A percentile compares a stretch with the other conserved stretches of the same genome.
Evolutionary conservation across 441 rosid genomes (phyloP).

Genomic region (Adansonia rubrostipa): DNA sequence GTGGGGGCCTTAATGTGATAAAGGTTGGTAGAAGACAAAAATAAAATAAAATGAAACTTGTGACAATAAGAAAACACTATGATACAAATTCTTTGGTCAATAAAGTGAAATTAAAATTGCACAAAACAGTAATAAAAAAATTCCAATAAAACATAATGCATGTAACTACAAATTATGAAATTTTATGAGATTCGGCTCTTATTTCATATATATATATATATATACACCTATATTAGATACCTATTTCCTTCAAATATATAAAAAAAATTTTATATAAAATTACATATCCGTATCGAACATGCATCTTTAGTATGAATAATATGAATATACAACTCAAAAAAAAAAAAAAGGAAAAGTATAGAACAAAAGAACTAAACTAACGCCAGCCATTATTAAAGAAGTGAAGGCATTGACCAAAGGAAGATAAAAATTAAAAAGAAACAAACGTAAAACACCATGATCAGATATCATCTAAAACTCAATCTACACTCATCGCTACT

Average conservation of each 20-base stretch:
- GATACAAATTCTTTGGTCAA: background rate
- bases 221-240: no score
- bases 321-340: background rate
- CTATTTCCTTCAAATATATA: no score
- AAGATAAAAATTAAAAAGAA: no score
- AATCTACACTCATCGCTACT: background rate
- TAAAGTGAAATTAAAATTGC: slow-evolving; percentile 17
- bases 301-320: no score
- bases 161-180: background rate
- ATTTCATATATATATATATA: no score
- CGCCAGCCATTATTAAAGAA: background rate
- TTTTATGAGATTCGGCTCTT: no score
- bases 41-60: background rate
- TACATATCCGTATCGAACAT: no score
- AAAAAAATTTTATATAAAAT: no score
- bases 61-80: slow-evolving; percentile 8
- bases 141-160: background rate
- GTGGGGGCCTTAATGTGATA: background rate
- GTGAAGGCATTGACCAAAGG: no score
- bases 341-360: background rate
- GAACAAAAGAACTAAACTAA: background rate
- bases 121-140: background rate
- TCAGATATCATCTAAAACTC: background rate
- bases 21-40: background rate
- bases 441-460: no score